Percentiles rank a stretch among this genome's conserved stretches.
These are phyloP conservation scores for Microcera coccophila DNA, from an alignment of 2,329 filamentous ascomycete species.

Conservation along the genomic window DNA sequence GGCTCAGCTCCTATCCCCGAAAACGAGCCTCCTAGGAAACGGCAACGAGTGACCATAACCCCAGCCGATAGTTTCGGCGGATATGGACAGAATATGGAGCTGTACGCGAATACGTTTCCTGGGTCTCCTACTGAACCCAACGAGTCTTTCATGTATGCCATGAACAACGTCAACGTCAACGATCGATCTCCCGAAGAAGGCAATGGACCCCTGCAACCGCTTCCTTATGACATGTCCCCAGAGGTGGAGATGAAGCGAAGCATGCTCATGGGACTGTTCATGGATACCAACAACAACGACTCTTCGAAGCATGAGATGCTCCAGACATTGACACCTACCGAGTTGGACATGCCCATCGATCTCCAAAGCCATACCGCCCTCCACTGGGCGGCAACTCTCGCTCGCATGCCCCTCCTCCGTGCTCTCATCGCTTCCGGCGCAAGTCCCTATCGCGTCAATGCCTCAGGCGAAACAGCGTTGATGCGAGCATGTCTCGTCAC, in stretches of 20 bases:
- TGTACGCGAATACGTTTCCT: conserved; percentile 49
- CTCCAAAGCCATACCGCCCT: conserved; percentile 83
- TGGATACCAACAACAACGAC: conserved; percentile 68
- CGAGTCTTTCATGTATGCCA: conserved; percentile 70
- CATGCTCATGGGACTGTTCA: conserved; percentile 76
- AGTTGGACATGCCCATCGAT: conserved; percentile 91
- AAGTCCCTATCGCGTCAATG: conserved; percentile 83
- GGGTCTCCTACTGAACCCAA: conserved; percentile 76
- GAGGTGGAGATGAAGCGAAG: conserved; percentile 77
- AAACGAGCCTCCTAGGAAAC: conserved; percentile 76
- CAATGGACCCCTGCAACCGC: conserved; percentile 59
- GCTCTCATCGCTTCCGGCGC: conserved; percentile 80
- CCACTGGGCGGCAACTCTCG: conserved; percentile 93
- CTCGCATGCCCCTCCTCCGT: conserved; percentile 75
- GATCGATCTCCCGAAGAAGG: conserved; percentile 47
- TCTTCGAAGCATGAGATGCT: conserved; percentile 73
- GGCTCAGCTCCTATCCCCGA: conserved; percentile 39
- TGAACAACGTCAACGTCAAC: conserved; percentile 43
- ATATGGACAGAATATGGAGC: conserved; percentile 46
- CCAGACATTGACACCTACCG: conserved; percentile 67
- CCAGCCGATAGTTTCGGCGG: conserved; percentile 57
- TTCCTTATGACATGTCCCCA: conserved; percentile 57
- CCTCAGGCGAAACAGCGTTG: conserved; percentile 83
- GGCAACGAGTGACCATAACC: conserved; percentile 57
- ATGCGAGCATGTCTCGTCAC: conserved; percentile 92